phyloP scores from a whole-genome alignment of 768 basidiomycete species.

The Exsudoporus frostii region DNA sequence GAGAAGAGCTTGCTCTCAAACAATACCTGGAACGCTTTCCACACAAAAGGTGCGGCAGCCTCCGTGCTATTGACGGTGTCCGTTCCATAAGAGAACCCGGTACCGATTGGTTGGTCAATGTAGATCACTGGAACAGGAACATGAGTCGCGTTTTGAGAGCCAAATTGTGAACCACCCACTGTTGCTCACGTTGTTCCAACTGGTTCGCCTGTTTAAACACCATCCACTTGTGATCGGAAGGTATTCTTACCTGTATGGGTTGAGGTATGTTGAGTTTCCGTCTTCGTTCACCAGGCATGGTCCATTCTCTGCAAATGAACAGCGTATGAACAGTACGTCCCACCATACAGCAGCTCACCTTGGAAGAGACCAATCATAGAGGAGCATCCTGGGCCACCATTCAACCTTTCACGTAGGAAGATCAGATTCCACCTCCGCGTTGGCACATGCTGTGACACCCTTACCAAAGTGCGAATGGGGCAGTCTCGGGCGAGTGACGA shows the following conservation, averaged over 20 bases:
- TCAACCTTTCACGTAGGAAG: slow-evolving; percentile 38
- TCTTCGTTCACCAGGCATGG: slow-evolving; percentile 61
- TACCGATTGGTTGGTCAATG: slow-evolving; percentile 66
- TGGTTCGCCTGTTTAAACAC: slow-evolving; percentile 17
- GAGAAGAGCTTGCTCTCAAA: slow-evolving; percentile 55
- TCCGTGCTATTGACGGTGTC: slow-evolving; percentile 51
- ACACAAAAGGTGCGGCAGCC: slow-evolving; percentile 54
- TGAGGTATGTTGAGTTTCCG: slow-evolving; percentile 47
- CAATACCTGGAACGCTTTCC: slow-evolving; percentile 61
- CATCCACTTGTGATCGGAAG: not conserved
- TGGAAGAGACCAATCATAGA: slow-evolving; percentile 67
- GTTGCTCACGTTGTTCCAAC: slow-evolving; percentile 70
- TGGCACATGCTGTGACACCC: not conserved
- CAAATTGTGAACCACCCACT: slow-evolving; percentile 37
- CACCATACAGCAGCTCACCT: slow-evolving; percentile 32
- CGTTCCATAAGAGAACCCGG: slow-evolving; percentile 60
- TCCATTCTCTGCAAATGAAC: slow-evolving; percentile 47
- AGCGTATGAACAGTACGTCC: not conserved
- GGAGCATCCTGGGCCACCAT: slow-evolving; percentile 61
- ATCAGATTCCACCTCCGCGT: not conserved
- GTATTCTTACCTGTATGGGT: slow-evolving; percentile 52
- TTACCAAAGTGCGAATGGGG: slow-evolving; percentile 66
- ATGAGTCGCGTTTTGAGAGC: not conserved
- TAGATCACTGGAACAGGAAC: slow-evolving; percentile 51
- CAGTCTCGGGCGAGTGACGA: slow-evolving; percentile 53